These are phyloP conservation scores for Bryum argenteum DNA, from an alignment of 225 moss, liverwort and hornwort genomes.

Conservation along the genomic window DNA sequence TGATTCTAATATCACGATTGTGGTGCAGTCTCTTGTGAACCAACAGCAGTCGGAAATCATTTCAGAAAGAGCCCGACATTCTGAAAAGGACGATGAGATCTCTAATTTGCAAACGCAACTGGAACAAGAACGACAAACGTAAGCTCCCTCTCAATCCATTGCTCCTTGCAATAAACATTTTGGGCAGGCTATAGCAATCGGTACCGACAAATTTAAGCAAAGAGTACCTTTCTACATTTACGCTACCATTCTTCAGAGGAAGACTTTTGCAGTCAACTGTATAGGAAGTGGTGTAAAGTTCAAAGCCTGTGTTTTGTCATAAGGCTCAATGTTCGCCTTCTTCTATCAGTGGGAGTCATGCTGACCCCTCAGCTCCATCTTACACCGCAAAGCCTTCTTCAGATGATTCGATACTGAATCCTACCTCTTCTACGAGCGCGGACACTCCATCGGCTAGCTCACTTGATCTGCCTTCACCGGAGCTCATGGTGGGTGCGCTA, in stretches of 20 bases:
- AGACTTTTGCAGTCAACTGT: too few relatives aligned
- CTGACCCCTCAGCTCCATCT: constrained; percentile 9
- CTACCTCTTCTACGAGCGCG: neutral
- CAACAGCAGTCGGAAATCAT: constrained; percentile 48
- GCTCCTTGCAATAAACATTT: neutral
- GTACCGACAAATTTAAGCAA: too few relatives aligned
- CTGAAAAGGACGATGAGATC: constrained; percentile 47
- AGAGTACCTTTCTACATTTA: too few relatives aligned
- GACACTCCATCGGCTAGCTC: neutral
- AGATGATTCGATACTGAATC: constrained; percentile 1
- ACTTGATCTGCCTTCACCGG: neutral
- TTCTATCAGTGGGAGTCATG: neutral
- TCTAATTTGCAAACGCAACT: constrained; percentile 42
- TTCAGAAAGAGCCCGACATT: constrained; percentile 41
- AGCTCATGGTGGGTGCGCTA: neutral
- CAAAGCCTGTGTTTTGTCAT: too few relatives aligned
- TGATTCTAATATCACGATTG: neutral
- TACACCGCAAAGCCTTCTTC: neutral
- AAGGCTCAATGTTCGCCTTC: too few relatives aligned
- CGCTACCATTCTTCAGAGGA: too few relatives aligned
- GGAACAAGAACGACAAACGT: constrained; percentile 51
- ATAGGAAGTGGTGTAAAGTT: too few relatives aligned
- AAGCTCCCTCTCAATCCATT: constrained; percentile 13
- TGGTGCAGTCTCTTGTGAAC: constrained; percentile 47
- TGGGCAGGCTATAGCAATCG: too few relatives aligned